phyloP scores from a whole-genome alignment of 495 filamentous ascomycete genomes.

The Penicillium robsamsonii region DNA sequence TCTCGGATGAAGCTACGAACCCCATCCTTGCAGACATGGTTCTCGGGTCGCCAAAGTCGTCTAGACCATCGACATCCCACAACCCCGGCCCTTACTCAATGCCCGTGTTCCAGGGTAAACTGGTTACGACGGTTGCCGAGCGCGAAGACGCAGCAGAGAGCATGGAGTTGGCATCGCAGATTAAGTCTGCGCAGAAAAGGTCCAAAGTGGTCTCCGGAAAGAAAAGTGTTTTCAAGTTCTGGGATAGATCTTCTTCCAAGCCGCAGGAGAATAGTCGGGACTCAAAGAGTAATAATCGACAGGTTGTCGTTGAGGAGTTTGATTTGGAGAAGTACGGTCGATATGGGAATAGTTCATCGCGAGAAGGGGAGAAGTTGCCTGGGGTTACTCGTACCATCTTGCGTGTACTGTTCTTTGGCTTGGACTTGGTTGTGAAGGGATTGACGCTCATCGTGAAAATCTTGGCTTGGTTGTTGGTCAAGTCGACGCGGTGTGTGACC shows the following conservation, averaged over 20 bases:
- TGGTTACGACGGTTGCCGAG: slow-evolving; percentile 43
- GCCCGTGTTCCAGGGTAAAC: slow-evolving; percentile 28
- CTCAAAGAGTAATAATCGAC: slow-evolving; percentile 26
- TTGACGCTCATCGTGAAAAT: slow-evolving; percentile 39
- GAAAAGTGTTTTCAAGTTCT: slow-evolving; percentile 27
- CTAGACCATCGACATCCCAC: slow-evolving; percentile 7
- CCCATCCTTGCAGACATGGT: slow-evolving; percentile 38
- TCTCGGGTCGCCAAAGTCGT: slow-evolving; percentile 22
- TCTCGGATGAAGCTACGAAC: slow-evolving; percentile 53
- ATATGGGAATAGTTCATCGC: slow-evolving; percentile 34
- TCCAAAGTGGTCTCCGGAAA: slow-evolving; percentile 9
- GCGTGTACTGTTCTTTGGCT: slow-evolving; percentile 37
- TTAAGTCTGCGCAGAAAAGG: slow-evolving; percentile 23
- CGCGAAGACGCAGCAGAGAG: slow-evolving; percentile 41
- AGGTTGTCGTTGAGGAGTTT: slow-evolving; percentile 43
- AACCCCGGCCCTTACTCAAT: slow-evolving; percentile 2
- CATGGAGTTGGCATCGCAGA: slow-evolving; percentile 32
- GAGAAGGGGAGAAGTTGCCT: slow-evolving; percentile 41
- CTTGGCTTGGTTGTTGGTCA: slow-evolving; percentile 42
- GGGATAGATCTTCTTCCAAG: slow-evolving; percentile 12
- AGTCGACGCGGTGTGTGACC: slow-evolving; percentile 37
- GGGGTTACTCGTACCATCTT: slow-evolving; percentile 34
- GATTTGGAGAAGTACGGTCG: slow-evolving; percentile 48
- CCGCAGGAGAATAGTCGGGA: slow-evolving; percentile 3
- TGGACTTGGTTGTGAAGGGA: slow-evolving; percentile 37